Evolutionary conservation across 1,284 basidiomycete genomes (phyloP).

Genomic region (Cutaneotrichosporon cyanovorans): DNA sequence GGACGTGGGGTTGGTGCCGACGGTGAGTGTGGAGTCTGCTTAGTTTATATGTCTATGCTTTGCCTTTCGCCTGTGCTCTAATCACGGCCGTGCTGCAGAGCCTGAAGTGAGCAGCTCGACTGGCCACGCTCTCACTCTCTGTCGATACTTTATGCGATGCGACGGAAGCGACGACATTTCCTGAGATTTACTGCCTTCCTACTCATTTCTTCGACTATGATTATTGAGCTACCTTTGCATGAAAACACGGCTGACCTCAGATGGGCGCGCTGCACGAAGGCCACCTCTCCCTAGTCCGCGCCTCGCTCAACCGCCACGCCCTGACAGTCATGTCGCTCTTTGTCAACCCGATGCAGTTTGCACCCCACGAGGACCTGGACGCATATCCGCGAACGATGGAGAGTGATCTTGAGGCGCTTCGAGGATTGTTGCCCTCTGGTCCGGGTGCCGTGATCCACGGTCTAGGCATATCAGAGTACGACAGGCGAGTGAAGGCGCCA

Average conservation of each 20-base stretch:
- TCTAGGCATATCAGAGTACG: conserved; percentile 32
- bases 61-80: too few species aligned
- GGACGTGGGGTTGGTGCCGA: conserved; percentile 85
- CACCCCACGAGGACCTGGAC: conserved; percentile 85
- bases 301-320: conserved; percentile 70
- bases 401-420: conserved; percentile 50
- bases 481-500: conserved; percentile 7
- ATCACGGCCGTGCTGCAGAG: too few species aligned
- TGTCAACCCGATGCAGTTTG: conserved; percentile 96
- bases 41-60: too few species aligned
- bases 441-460: conserved; percentile 32
- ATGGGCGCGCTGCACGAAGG: conserved; percentile 97
- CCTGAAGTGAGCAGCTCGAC: too few species aligned
- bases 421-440: conserved; percentile 53
- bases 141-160: too few species aligned
- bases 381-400: conserved; percentile 77
- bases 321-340: conserved; percentile 90
- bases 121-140: too few species aligned
- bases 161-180: too few species aligned
- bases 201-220: too few species aligned
- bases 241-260: conserved; percentile 13
- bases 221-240: too few species aligned
- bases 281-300: conserved; percentile 68
- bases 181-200: too few species aligned
- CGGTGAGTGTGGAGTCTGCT: too few species aligned